Evolutionary conservation across 164 flowering plant species (phyloP).

Genomic region (Piper longum): DNA sequence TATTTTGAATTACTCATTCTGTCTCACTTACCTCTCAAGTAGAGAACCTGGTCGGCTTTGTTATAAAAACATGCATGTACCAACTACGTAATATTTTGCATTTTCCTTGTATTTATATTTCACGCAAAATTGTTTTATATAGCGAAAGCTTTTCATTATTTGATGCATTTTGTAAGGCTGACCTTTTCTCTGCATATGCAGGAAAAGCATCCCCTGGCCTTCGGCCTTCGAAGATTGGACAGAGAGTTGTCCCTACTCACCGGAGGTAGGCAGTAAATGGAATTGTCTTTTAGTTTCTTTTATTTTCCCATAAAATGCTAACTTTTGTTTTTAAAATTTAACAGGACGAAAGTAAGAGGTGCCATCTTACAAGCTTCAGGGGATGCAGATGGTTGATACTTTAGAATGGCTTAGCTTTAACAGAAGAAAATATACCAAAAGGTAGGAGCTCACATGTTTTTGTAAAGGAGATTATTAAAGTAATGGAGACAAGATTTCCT

Average conservation of each 20-base stretch:
- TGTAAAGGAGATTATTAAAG: too few relatives aligned
- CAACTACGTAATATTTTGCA: not conserved
- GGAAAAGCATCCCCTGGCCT: slow-evolving; percentile 20
- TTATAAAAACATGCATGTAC: not conserved
- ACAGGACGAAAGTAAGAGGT: slow-evolving; percentile 53
- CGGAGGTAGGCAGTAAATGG: slow-evolving; percentile 35
- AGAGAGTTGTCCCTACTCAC: slow-evolving; percentile 51
- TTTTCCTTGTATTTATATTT: too few relatives aligned
- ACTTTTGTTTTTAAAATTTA: slow-evolving; percentile 14
- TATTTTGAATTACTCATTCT: not conserved
- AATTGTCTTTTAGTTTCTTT: not conserved
- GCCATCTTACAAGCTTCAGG: slow-evolving; percentile 37
- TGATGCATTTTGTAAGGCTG: too few relatives aligned
- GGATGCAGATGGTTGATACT: slow-evolving; percentile 17
- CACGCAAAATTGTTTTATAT: too few relatives aligned
- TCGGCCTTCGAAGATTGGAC: slow-evolving; percentile 21
- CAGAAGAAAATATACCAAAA: not conserved
- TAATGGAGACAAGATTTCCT: too few relatives aligned
- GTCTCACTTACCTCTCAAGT: not conserved
- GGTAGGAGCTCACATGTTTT: too few relatives aligned
- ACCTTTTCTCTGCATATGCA: slow-evolving; percentile 8
- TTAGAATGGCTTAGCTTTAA: not conserved
- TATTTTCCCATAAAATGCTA: not conserved
- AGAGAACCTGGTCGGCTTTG: not conserved
- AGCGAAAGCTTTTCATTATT: too few relatives aligned